Conservation (phyloP, 1,284 basidiomycete genomes). For the Tremellales sp. region DNA sequence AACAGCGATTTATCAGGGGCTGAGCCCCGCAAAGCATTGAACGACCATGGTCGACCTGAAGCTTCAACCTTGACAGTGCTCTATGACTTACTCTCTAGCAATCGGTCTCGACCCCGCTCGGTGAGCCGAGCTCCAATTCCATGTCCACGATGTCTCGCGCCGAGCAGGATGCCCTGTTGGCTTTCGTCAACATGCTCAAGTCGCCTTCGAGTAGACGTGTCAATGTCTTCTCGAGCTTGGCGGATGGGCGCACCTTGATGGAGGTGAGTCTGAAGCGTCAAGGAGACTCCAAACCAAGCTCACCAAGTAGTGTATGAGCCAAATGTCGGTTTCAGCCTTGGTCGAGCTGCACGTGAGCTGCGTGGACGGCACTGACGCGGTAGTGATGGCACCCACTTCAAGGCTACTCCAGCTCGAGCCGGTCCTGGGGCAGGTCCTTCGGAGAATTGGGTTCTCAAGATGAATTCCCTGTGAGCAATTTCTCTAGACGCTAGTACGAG, state of each 20-base stretch:
- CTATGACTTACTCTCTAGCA: too few species aligned
- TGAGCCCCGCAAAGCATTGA: too few species aligned
- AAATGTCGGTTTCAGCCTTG: too few species aligned
- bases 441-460: constrained; percentile 44
- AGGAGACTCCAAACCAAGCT: too few species aligned
- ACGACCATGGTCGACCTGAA: too few species aligned
- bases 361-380: constrained; percentile 3
- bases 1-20: too few species aligned
- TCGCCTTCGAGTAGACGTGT: constrained; percentile 21
- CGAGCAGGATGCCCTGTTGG: constrained; percentile 43
- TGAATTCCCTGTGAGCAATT: constrained; percentile 37
- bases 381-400: constrained; percentile 41
- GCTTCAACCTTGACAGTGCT: too few species aligned
- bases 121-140: too few species aligned
- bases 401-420: constrained; percentile 18
- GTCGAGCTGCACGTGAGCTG: too few species aligned
- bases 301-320: too few species aligned
- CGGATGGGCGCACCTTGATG: constrained; percentile 42
- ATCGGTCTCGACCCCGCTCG: too few species aligned
- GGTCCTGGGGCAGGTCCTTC: constrained; percentile 12
- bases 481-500: background rate
- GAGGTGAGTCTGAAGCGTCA: constrained; percentile 27
- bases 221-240: constrained; percentile 35
- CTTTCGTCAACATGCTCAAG: constrained; percentile 42
- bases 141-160: constrained; percentile 23